A percentile compares a stretch with the other conserved stretches of the same genome.
Conservation (phyloP, 345 rosid species). For the Bruguiera sexangula region DNA sequence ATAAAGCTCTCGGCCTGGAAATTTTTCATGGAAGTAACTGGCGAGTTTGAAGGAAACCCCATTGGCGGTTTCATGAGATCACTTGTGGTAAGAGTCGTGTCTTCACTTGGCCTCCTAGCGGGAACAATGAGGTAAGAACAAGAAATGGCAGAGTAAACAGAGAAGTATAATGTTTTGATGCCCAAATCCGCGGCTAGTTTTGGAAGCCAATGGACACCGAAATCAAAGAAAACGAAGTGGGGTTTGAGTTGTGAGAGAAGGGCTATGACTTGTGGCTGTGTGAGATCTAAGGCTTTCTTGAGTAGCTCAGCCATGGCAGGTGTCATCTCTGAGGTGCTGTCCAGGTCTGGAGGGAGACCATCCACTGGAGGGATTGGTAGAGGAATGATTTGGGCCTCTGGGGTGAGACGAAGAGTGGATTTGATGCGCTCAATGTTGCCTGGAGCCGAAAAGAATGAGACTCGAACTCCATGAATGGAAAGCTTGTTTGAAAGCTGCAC, state of each 20-base stretch:
- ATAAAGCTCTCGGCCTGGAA: conserved; percentile 18
- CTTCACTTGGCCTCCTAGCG: conserved; percentile 5
- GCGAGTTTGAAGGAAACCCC: conserved; percentile 20
- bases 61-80: conserved; percentile 23
- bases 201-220: conserved; percentile 18
- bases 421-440: conserved; percentile 25
- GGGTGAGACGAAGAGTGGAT: conserved; percentile 14
- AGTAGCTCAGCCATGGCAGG: conserved; percentile 25
- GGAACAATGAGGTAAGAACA: conserved; percentile 19
- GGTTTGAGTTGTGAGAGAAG: conserved; percentile 28
- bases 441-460: conserved; percentile 27
- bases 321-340: conserved; percentile 33
- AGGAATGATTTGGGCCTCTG: conserved; percentile 22
- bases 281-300: conserved; percentile 30
- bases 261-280: conserved; percentile 25
- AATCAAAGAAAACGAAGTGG: conserved; percentile 29
- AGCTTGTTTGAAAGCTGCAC: conserved; percentile 39
- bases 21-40: conserved; percentile 5
- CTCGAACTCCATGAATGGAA: conserved; percentile 18
- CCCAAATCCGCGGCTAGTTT: conserved; percentile 18
- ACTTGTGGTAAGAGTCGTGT: background rate
- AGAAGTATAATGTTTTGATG: conserved; percentile 17
- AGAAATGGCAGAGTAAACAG: conserved; percentile 20
- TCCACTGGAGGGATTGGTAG: conserved; percentile 19
- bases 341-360: conserved; percentile 28